A percentile compares a stretch with the other conserved stretches of the same genome.
Evolutionary conservation across 176 grass and related monocot species (phyloP).

Genomic region (Avena atlantica): DNA sequence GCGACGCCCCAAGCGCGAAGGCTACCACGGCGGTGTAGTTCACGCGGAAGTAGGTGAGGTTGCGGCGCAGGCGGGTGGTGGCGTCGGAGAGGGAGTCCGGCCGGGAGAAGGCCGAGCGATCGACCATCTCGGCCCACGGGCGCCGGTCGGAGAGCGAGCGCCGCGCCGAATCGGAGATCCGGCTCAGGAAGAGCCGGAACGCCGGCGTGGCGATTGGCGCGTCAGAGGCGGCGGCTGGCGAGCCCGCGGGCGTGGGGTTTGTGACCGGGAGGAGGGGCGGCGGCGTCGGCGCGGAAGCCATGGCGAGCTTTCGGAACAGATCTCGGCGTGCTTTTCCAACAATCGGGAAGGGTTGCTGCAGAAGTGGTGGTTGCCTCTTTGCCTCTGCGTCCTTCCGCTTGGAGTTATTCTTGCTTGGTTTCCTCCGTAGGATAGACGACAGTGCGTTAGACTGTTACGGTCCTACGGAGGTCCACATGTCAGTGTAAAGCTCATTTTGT

Average conservation of each 20-base stretch:
- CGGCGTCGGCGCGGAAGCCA: constrained; percentile 63
- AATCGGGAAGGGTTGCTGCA: constrained; percentile 19
- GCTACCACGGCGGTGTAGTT: constrained; percentile 92
- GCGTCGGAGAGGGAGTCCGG: constrained; percentile 90
- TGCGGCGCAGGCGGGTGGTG: constrained; percentile 90
- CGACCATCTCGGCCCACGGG: constrained; percentile 85
- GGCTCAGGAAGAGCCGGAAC: constrained; percentile 81
- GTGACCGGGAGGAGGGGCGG: constrained; percentile 79
- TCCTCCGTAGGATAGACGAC: background rate
- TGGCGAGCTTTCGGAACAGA: constrained; percentile 27
- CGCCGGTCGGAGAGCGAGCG: constrained; percentile 82
- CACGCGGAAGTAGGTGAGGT: constrained; percentile 95
- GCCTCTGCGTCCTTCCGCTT: background rate
- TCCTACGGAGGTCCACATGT: background rate
- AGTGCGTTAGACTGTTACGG: background rate
- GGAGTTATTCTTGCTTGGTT: constrained; percentile 23
- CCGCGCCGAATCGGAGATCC: constrained; percentile 78
- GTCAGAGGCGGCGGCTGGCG: constrained; percentile 14
- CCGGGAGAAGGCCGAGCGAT: constrained; percentile 86
- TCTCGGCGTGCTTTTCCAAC: constrained; percentile 27
- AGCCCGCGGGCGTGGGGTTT: constrained; percentile 45
- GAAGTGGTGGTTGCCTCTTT: constrained; percentile 28
- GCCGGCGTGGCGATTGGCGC: constrained; percentile 63
- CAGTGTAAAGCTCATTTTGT: background rate
- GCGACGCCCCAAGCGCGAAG: constrained; percentile 70